Evolutionary conservation across 2,329 filamentous ascomycete genomes (phyloP).

Genomic region (Neofusicoccum sp.): DNA sequence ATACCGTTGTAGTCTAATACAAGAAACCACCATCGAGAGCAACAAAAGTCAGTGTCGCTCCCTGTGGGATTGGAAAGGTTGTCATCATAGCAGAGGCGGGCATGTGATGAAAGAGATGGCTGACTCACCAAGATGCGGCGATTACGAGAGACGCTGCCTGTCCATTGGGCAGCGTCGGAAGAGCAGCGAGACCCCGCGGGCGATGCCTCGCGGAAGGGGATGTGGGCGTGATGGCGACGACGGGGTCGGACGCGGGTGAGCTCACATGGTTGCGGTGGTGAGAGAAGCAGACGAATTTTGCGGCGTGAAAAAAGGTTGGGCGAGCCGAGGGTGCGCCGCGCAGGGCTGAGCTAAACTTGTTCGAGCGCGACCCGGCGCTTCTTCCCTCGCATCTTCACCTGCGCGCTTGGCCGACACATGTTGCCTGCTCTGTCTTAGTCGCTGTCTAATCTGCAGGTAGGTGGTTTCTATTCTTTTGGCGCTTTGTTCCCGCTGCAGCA

Average conservation of each 20-base stretch:
- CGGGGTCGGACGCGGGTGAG: background rate
- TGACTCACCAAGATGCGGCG: constrained; percentile 10
- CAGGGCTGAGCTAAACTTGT: background rate
- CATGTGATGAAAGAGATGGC: background rate
- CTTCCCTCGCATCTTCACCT: too few relatives aligned
- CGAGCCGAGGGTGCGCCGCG: background rate
- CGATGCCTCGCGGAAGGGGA: background rate
- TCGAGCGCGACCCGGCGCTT: background rate
- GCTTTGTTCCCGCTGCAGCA: background rate
- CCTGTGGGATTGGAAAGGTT: constrained; percentile 19
- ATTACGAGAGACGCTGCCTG: background rate
- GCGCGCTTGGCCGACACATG: too few relatives aligned
- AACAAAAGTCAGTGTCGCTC: constrained; percentile 26
- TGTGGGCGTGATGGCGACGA: background rate
- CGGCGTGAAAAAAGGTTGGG: constrained; percentile 8
- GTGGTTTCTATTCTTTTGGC: background rate
- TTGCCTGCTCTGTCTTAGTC: too few relatives aligned
- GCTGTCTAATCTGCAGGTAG: background rate
- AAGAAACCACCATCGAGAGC: constrained; percentile 32
- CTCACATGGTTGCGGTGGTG: constrained; percentile 15
- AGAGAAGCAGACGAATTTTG: constrained; percentile 8
- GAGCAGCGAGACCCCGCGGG: background rate
- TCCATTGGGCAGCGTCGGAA: background rate
- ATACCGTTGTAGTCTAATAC: constrained; percentile 41
- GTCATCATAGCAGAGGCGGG: constrained; percentile 19